Evolutionary conservation across 2,329 filamentous ascomycete genomes (phyloP).

Genomic region (Camillea tinctor): DNA sequence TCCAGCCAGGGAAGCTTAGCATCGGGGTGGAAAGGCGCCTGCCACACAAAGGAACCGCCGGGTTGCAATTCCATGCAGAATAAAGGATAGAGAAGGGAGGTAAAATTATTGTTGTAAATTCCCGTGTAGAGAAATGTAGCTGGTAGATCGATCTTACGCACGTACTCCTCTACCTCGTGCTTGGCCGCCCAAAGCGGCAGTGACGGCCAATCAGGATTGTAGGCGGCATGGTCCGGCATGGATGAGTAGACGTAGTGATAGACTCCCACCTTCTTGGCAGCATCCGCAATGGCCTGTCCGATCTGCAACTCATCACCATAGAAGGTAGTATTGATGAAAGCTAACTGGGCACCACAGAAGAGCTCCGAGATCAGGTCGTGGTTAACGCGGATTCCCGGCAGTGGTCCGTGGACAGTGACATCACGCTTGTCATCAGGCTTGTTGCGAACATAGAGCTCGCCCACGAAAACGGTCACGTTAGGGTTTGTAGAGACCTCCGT

Average conservation of each 20-base stretch:
- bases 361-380: conserved; percentile 70
- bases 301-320: conserved; percentile 93
- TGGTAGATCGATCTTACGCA: conserved; percentile 76
- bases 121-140: conserved; percentile 94
- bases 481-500: conserved; percentile 79
- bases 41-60: conserved; percentile 88
- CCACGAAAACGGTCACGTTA: conserved; percentile 67
- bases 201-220: conserved; percentile 73
- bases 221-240: conserved; percentile 90
- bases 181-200: conserved; percentile 91
- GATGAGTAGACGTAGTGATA: conserved; percentile 95
- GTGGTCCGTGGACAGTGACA: conserved; percentile 68
- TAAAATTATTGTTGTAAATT: conserved; percentile 99
- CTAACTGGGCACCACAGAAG: conserved; percentile 80
- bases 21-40: conserved; percentile 88
- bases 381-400: conserved; percentile 66
- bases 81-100: conserved; percentile 83
- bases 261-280: conserved; percentile 79
- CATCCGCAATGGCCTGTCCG: conserved; percentile 83
- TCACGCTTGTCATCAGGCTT: conserved; percentile 52
- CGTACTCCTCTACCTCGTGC: conserved; percentile 88
- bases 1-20: conserved; percentile 92
- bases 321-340: conserved; percentile 97
- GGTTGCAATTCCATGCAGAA: conserved; percentile 90
- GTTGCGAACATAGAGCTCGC: conserved; percentile 61